Base-by-base conservation (phyloP, 345 rosid genomes). In the Rhizophora mangle region DNA sequence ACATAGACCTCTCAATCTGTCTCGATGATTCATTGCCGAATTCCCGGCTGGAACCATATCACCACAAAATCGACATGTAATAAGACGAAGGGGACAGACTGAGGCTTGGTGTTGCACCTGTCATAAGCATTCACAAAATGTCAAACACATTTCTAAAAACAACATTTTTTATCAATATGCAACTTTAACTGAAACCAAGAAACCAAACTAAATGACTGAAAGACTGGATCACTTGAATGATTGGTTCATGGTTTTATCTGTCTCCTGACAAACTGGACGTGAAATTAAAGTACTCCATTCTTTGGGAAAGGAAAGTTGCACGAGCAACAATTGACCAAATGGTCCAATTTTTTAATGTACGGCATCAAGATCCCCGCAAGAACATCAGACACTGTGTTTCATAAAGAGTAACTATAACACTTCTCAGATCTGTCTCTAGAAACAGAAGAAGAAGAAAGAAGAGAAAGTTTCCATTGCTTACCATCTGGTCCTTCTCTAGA, bases 41-140 rank as follows among this genome's bases (percentile, higher is more conserved):
- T 62, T 83, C 60, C 96, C 99, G 0, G 99, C 97, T 75, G 76
- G 91, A 60, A 95, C 97, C 94, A 92, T 89, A 79, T 92, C 99
- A 52, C 99, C 97, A 24, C 99, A 92, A 76, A 87, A 95, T 51
- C 89, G 85, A 63, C 98, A 95, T 1, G 94, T 70, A 22, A 95
- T 80, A 27, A 95, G 78, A 6, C 94, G 96, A 2, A 85, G 67
- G 19, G 90, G 94, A 55, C 97, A 95, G 36, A 61, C 79, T 22
- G 89, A 88, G 47, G 80, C 83, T 81, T 92, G 96, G 81, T 95
- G 99, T 78, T 84, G 84, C 63, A 92, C 92, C 96, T 95, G 81
- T 64, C 65, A 59, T 70, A 37, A n/a, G 21, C 47, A 70, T 51
- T 61, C 0, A 20, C 27, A 5, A 29, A 26, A 43, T 47, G 27